Evolutionary conservation across 805 yeast genomes (phyloP), one percentile per base, ranked within the genome.

Genomic region (Teunomyces cretensis): DNA sequence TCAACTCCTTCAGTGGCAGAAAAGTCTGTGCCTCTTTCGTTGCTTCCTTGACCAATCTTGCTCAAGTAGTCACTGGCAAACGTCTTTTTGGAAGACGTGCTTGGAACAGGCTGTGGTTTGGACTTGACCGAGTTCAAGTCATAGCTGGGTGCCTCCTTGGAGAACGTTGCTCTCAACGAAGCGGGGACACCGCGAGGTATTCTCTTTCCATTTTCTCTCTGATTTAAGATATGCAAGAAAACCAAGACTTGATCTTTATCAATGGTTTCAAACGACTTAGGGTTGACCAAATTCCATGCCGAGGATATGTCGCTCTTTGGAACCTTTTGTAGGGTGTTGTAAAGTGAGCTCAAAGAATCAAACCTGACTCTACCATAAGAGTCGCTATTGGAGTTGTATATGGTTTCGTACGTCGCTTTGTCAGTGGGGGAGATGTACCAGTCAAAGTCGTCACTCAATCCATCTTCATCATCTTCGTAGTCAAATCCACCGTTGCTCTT

Each of bases 371-470:
- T 75, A 8, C 98, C 98, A 51, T 79, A 84, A 28, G 76, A 69
- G 67, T 92, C 97, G 42, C 86, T 70, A 43, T 88, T 82, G 22
- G 85, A 76, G 31, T 83, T 73, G 61, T 90, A 87, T 28, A 94
- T 80, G 27, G 85, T 74, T 58, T 88, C 92, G 66, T 94, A 94
- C 12, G 85, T 79, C 2, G 80, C 55, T 58, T 83, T 81, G 58
- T 94, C 98, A 8, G 83, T 77, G 16, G 97, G 98, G 3, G 96
- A 83, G 53, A 94, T 90, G 68, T 94, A 94, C 99, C 99, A 94
- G 62, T 91, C 96, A 60, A 94, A 88, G 56, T 83, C 88, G 31
- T 81, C 76, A 37, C 83, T 74, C 41, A 81, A 66, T 26, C 75
- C 62, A 16, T 80, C 79, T 33, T 83, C 81, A 36, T 85, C 92